phyloP scores from a whole-genome alignment of 2,329 filamentous ascomycete genomes.

The Aspergillus persii region DNA sequence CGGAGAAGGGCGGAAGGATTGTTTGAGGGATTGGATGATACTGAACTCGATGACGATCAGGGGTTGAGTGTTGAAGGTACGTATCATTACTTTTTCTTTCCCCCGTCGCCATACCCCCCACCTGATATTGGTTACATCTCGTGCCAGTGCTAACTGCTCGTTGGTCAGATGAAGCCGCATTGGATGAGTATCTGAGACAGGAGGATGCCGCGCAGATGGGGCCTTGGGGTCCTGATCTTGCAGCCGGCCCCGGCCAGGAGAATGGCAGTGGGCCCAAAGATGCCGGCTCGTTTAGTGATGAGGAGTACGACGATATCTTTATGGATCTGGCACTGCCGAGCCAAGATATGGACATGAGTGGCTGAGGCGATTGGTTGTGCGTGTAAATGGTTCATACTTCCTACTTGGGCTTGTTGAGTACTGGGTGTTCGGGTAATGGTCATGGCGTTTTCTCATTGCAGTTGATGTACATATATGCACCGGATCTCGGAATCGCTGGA shows the following conservation, averaged over 20 bases:
- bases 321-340: slow-evolving; percentile 56
- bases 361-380: neutral
- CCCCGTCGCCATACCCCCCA: neutral
- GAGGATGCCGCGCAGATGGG: slow-evolving; percentile 35
- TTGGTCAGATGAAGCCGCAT: slow-evolving; percentile 28
- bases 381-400: neutral
- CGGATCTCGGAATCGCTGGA: too few species aligned
- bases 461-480: neutral
- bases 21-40: slow-evolving; percentile 14
- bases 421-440: neutral
- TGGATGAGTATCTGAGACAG: slow-evolving; percentile 37
- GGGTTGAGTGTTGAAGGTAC: neutral
- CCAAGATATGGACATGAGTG: slow-evolving; percentile 40
- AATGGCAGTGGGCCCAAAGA: neutral
- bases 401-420: neutral
- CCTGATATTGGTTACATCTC: too few species aligned
- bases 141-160: slow-evolving; percentile 1
- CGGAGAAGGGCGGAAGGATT: slow-evolving; percentile 29
- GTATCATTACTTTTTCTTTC: neutral
- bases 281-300: slow-evolving; percentile 43
- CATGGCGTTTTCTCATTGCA: neutral
- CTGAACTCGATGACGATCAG: neutral
- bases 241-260: neutral
- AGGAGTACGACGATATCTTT: slow-evolving; percentile 64
- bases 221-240: slow-evolving; percentile 11